Evolutionary conservation across 345 rosid species (phyloP), one percentile per base, ranked within the genome.

Genomic region (Gossypium arboreum): DNA sequence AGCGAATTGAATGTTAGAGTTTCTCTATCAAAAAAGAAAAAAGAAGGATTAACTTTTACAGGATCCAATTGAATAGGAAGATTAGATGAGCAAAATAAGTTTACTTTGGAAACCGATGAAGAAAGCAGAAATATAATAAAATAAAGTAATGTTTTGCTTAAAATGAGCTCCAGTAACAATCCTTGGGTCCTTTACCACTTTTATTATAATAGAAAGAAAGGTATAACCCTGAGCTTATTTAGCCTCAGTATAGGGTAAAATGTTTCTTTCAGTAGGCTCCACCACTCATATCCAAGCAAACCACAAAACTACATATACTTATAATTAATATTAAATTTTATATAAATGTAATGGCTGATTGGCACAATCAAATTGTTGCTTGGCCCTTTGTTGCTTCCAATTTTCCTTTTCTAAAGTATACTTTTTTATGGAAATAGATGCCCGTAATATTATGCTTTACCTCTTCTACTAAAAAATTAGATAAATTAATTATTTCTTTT

Each of bases 131-230:
- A 29, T 17, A 9, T 51, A 16, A 16, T 2, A 45, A 51, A 51
- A 27, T 16, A 27, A 29, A 69, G 9, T 69, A 51, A 68, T 66
- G 29, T 2, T 34, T 66, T 66, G 72, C 72, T 68, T 68, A 13
- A 68, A 47, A 68, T 47, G 13, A 47, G 72, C 72, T 24, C 57
- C 57, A 68, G 1, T 20, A 20, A 65, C 70, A n/a, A 10, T 41
- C 17, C 29, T 22, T 48, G 12, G 12, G 51, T 48, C 51, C 15
- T 48, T 48, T 48, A 12, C 52, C 13, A 45, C 41, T 34, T 4
- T 45, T 45, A 10, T 11, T 11, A 10, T 2, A 45, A 10, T 47
- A 12, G 15, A 47, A 12, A 12, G 51, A 47, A 47, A 47, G 12
- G 16, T 2, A 47, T 47, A 47, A 47, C 12, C 15, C 3, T 12